Evolutionary conservation across 768 basidiomycete species (phyloP).

Genomic region (Pholiota conissans): DNA sequence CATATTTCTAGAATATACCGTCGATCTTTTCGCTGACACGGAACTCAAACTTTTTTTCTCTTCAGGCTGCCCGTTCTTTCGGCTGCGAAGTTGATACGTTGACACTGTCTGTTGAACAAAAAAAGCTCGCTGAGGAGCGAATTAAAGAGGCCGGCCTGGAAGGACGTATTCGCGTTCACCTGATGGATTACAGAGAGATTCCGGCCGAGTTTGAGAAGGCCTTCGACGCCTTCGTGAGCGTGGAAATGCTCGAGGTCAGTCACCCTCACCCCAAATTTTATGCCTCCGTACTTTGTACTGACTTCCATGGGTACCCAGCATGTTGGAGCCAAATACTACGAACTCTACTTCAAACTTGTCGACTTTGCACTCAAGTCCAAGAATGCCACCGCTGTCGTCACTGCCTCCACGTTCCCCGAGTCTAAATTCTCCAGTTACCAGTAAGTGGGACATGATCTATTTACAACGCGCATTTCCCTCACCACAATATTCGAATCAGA

Average conservation of each 20-base stretch:
- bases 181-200: conserved; percentile 89
- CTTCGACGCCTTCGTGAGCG: conserved; percentile 76
- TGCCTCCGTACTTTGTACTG: conserved; percentile 32
- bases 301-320: conserved; percentile 33
- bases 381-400: conserved; percentile 69
- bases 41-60: not conserved
- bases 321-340: conserved; percentile 58
- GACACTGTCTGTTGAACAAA: conserved; percentile 87
- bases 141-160: conserved; percentile 71
- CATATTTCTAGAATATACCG: not conserved
- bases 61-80: conserved; percentile 63
- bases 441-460: conserved; percentile 37
- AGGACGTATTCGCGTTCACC: conserved; percentile 75
- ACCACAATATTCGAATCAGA: conserved; percentile 28
- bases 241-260: conserved; percentile 79
- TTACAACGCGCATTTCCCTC: conserved; percentile 1
- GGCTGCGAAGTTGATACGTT: conserved; percentile 89
- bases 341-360: conserved; percentile 73
- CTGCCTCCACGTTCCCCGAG: conserved; percentile 70
- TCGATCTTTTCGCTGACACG: not conserved
- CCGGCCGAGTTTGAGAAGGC: conserved; percentile 79
- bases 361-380: conserved; percentile 74
- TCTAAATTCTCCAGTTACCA: conserved; percentile 69
- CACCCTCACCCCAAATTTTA: not conserved
- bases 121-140: conserved; percentile 82